Percentiles rank a stretch among this genome's conserved stretches.
Evolutionary conservation across 2,329 filamentous ascomycete species (phyloP).

Genomic region (Calonectria fujianensis): DNA sequence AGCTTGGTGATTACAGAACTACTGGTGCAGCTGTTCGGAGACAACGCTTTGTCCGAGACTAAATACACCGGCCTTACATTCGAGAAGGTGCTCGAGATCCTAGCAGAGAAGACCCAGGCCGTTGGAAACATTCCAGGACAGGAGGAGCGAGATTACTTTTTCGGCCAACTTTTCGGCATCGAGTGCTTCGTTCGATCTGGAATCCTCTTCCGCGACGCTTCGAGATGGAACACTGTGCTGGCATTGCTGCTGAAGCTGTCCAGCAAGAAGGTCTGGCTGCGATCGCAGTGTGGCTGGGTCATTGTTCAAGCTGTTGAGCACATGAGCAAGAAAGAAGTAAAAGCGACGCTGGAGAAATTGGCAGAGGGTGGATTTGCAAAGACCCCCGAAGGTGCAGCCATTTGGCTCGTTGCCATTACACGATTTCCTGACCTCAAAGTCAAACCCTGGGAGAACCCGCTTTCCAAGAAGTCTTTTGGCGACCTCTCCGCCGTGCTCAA

Average conservation of each 20-base stretch:
- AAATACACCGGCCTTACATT: constrained; percentile 74
- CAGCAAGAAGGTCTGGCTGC: constrained; percentile 90
- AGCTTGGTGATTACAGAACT: constrained; percentile 91
- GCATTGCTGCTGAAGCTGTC: constrained; percentile 83
- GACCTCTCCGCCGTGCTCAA: constrained; percentile 86
- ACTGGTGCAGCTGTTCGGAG: constrained; percentile 80
- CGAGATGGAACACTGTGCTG: constrained; percentile 81
- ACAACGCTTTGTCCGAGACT: constrained; percentile 64
- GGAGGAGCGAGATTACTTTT: constrained; percentile 89
- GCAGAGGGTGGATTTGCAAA: constrained; percentile 80
- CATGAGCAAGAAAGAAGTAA: constrained; percentile 74
- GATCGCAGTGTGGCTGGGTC: constrained; percentile 90
- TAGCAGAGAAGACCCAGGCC: constrained; percentile 74
- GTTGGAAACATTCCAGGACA: constrained; percentile 75
- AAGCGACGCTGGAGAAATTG: constrained; percentile 78
- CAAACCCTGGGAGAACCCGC: constrained; percentile 86
- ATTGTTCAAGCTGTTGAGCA: constrained; percentile 83
- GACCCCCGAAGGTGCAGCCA: constrained; percentile 90
- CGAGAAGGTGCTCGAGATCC: constrained; percentile 70
- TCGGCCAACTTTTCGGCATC: constrained; percentile 90
- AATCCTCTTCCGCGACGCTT: constrained; percentile 77
- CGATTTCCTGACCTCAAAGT: constrained; percentile 78
- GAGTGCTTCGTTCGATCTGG: constrained; percentile 89
- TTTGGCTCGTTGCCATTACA: constrained; percentile 85
- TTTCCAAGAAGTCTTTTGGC: constrained; percentile 80